phyloP scores from a whole-genome alignment of 345 rosid species.

The Hypericum androsaemum region DNA sequence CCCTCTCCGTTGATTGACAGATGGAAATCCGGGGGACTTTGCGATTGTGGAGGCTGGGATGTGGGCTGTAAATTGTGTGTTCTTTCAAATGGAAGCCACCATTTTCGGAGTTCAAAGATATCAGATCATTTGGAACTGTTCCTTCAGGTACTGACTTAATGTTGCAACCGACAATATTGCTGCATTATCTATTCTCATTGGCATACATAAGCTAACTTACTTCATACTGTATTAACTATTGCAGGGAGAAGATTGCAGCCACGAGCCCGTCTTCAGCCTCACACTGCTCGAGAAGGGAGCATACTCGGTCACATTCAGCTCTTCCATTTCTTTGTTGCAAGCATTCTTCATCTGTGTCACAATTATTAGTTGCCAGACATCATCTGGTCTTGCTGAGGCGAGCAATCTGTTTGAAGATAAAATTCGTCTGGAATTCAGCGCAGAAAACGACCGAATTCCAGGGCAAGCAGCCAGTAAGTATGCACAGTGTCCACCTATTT shows the following conservation, averaged over 20 bases:
- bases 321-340: conserved; percentile 49
- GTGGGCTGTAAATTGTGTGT: conserved; percentile 61
- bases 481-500: conserved; percentile 61
- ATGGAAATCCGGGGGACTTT: conserved; percentile 67
- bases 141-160: conserved; percentile 36
- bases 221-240: conserved; percentile 1
- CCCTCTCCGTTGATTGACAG: conserved; percentile 65
- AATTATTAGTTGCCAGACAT: conserved; percentile 29
- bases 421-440: conserved; percentile 14
- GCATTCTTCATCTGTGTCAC: conserved; percentile 66
- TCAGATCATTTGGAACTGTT: conserved; percentile 39
- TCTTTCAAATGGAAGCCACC: conserved; percentile 28
- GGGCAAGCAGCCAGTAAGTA: conserved; percentile 33
- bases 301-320: conserved; percentile 52
- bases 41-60: conserved; percentile 99
- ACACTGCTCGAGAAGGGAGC: conserved; percentile 40
- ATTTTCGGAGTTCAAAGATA: conserved; percentile 13
- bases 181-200: background rate
- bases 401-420: conserved; percentile 12
- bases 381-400: conserved; percentile 23
- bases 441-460: conserved; percentile 5
- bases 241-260: conserved; percentile 32
- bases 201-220: background rate
- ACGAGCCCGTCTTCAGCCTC: conserved; percentile 44
- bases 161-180: conserved; percentile 2